Base-by-base conservation (phyloP, 306 rosid species). In the Lupinus albus region DNA sequence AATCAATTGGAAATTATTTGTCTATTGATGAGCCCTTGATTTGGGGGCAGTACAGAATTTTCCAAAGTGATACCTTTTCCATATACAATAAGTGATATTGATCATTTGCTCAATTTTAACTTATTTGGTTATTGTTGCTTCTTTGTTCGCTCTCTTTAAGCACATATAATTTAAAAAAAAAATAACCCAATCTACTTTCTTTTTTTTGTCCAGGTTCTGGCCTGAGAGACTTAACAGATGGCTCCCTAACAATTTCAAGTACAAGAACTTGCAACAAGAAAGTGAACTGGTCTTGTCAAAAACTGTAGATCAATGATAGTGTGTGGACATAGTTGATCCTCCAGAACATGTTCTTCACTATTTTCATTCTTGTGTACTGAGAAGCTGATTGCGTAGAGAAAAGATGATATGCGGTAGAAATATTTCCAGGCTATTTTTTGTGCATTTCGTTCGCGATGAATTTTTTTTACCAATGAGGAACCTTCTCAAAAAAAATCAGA, bases 201-300 rank as follows among this genome's bases (percentile, higher is more conserved):
- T 33, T 14, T 60, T 41, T 61, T 18, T 17, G 47, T 21, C 16
- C 79, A 92, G 98, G 87, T 81, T 80, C 66, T 89, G 85, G 89
- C 95, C 96, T 14, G 96, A 89, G 72, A 84, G 83, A 78, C 78
- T 92, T 32, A 46, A 74, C 39, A 83, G 85, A 79, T 92, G 91
- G 95, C 81, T 89, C 42, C 96, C 92, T 28, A 81, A 74, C 87
- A 74, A 77, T 78, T 78, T 85, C n/a, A 87, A 72, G 81, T 83
- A 70, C 76, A 84, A 79, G 77, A 83, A 82, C 77, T 86, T 79
- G 78, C 86, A 85, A 53, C 88, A 87, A 76, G 98, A 87, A 79
- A 85, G 88, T 76, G 98, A 89, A 71, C 77, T 89, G 52, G 86
- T 76, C 41, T 38, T 85, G 7, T 82, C 89, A 72, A 87, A 58